These are phyloP conservation scores for Debaryomycetaceae sp. DNA, from an alignment of 1,139 yeast genomes.

Conservation along the genomic window DNA sequence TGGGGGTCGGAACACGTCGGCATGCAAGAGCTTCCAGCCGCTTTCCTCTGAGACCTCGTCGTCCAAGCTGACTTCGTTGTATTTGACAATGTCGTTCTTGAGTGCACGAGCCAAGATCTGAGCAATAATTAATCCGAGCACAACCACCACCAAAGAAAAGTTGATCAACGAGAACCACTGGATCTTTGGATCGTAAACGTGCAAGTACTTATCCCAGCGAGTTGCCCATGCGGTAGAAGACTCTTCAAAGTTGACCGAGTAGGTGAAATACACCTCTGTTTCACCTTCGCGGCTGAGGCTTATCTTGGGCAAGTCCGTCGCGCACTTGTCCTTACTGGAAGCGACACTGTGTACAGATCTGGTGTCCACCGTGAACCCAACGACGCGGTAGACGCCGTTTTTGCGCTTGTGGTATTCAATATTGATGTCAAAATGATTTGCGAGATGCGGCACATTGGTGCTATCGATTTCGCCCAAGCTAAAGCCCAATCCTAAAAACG, in stretches of 20 bases:
- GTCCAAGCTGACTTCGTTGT: constrained; percentile 81
- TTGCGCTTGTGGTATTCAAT: constrained; percentile 76
- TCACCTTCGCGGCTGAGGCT: constrained; percentile 20
- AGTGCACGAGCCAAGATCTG: constrained; percentile 74
- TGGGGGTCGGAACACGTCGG: constrained; percentile 91
- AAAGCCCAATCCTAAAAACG: constrained; percentile 74
- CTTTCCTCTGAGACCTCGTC: constrained; percentile 86
- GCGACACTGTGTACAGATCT: constrained; percentile 42
- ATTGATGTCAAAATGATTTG: constrained; percentile 69
- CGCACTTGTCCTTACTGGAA: constrained; percentile 22
- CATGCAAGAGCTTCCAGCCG: constrained; percentile 96
- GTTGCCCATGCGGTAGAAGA: constrained; percentile 91
- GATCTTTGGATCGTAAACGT: constrained; percentile 81
- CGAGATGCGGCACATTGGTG: constrained; percentile 41
- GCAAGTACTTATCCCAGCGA: constrained; percentile 95
- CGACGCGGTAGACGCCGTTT: constrained; percentile 69
- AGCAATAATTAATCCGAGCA: constrained; percentile 68
- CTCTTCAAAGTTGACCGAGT: constrained; percentile 46
- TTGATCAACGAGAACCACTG: constrained; percentile 92
- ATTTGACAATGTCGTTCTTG: constrained; percentile 75
- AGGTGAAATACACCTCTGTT: constrained; percentile 25
- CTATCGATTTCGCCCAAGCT: constrained; percentile 56
- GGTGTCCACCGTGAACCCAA: constrained; percentile 77
- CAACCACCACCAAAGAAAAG: constrained; percentile 69
- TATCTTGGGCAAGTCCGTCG: constrained; percentile 18